phyloP scores from a whole-genome alignment of 176 grass and related monocot species.

The Oryza glumipatula region DNA sequence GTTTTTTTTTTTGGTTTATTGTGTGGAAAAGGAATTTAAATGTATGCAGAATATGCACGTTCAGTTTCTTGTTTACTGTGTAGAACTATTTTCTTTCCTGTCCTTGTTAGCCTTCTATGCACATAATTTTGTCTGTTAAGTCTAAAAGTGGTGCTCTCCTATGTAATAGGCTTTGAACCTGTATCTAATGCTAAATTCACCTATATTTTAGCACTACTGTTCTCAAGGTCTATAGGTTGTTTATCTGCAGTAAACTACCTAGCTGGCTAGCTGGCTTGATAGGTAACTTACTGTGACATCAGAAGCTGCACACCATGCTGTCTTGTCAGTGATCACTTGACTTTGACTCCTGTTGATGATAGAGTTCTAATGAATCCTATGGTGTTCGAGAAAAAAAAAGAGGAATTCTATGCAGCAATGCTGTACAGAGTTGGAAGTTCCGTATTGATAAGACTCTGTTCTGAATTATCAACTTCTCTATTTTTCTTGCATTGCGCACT shows the following conservation, averaged over 20 bases:
- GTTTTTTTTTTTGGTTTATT: slow-evolving; percentile 30
- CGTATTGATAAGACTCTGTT: slow-evolving; percentile 25
- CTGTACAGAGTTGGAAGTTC: slow-evolving; percentile 4
- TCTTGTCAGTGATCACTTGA: slow-evolving; percentile 15
- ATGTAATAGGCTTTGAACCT: background rate
- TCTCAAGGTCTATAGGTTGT: slow-evolving; percentile 14
- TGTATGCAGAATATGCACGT: background rate
- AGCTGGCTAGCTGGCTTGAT: background rate
- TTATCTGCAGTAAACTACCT: slow-evolving; percentile 14
- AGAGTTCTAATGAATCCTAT: background rate
- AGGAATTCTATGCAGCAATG: background rate
- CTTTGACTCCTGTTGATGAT: background rate
- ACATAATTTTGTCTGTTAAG: background rate
- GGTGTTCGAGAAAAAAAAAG: background rate
- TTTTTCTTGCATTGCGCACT: slow-evolving; percentile 8
- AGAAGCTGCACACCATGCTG: slow-evolving; percentile 3
- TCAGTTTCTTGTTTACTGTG: background rate
- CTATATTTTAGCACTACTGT: slow-evolving; percentile 4
- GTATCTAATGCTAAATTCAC: background rate
- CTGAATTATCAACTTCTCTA: slow-evolving; percentile 1
- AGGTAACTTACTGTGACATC: slow-evolving; percentile 22
- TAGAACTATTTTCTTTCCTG: background rate
- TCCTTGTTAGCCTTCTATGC: slow-evolving; percentile 1
- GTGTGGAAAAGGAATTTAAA: slow-evolving; percentile 18
- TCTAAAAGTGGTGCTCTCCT: background rate